Conservation (phyloP, 1,284 basidiomycete species). For the Cutaneotrichosporon sp. region DNA sequence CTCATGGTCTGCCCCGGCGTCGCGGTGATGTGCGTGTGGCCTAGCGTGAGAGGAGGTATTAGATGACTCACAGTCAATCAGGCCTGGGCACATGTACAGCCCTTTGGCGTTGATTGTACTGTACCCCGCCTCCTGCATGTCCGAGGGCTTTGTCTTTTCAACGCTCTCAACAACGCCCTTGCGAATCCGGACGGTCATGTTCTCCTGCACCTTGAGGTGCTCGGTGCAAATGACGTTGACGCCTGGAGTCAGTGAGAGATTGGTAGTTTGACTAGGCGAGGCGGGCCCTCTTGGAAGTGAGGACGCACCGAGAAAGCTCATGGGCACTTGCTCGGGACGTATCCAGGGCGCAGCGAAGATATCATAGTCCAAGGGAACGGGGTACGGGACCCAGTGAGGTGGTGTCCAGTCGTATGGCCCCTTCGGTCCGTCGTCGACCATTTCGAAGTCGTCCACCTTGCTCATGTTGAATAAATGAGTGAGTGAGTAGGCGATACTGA, state of each 20-base stretch:
- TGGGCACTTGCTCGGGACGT: conserved; percentile 31
- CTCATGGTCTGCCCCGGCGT: conserved; percentile 46
- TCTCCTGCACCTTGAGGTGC: conserved; percentile 27
- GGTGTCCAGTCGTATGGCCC: conserved; percentile 33
- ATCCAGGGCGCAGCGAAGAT: conserved; percentile 34
- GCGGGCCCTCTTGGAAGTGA: no score
- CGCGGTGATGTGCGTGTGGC: conserved; percentile 58
- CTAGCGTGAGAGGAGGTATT: conserved; percentile 31
- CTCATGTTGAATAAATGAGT: conserved; percentile 9
- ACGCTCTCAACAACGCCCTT: conserved; percentile 49
- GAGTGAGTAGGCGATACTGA: not conserved
- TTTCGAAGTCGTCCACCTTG: conserved; percentile 28
- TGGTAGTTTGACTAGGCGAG: no score
- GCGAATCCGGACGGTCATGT: conserved; percentile 46
- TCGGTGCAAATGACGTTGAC: conserved; percentile 36
- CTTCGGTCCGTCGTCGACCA: conserved; percentile 24
- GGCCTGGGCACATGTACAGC: conserved; percentile 53
- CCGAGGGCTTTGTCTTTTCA: conserved; percentile 20
- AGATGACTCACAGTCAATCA: conserved; percentile 37
- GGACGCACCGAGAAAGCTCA: conserved; percentile 35
- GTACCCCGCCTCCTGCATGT: conserved; percentile 35
- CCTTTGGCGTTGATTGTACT: conserved; percentile 49
- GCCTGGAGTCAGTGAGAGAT: conserved; percentile 15
- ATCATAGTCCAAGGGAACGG: conserved; percentile 31
- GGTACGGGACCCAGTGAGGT: conserved; percentile 37